Evolutionary conservation across 2,329 filamentous ascomycete species (phyloP).

Genomic region (Aureobasidium sp.): DNA sequence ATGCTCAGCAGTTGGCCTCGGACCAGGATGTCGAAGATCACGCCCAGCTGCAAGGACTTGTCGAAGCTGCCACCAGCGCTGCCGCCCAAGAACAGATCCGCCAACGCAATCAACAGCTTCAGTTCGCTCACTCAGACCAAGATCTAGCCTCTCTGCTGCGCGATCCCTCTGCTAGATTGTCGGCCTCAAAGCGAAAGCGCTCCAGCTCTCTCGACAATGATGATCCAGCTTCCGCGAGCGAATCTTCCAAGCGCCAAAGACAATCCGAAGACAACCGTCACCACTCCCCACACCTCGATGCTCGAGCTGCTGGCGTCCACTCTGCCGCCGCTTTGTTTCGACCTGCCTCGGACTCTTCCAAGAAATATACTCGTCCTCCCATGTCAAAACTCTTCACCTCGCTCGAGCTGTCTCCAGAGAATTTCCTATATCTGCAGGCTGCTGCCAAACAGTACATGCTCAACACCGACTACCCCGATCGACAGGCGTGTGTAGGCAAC

Average conservation of each 20-base stretch:
- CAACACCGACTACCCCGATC: conserved; percentile 45
- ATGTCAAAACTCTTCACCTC: conserved; percentile 51
- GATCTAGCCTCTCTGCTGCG: conserved; percentile 8
- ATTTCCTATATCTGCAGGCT: conserved; percentile 47
- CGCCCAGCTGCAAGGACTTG: conserved; percentile 16
- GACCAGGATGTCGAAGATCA: conserved; percentile 10
- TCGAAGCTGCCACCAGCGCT: conserved; percentile 15
- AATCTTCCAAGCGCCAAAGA: conserved; percentile 10
- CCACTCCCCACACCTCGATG: conserved; percentile 24
- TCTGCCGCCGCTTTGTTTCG: conserved; percentile 31
- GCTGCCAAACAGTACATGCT: conserved; percentile 52
- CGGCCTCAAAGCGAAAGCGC: neutral
- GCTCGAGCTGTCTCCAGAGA: conserved; percentile 48
- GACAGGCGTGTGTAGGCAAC: conserved; percentile 50
- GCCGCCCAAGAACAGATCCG: conserved; percentile 17
- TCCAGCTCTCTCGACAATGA: neutral
- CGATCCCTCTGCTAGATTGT: neutral
- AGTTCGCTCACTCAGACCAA: conserved; percentile 2
- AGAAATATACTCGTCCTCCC: conserved; percentile 50
- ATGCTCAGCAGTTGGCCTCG: conserved; percentile 9
- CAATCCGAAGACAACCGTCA: neutral
- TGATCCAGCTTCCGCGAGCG: neutral
- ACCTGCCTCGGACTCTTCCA: conserved; percentile 35
- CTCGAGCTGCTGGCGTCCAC: conserved; percentile 44
- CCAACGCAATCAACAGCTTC: neutral